These are phyloP conservation scores for Monosporascus ibericus DNA, from an alignment of 2,329 filamentous ascomycete species.

Conservation along the genomic window DNA sequence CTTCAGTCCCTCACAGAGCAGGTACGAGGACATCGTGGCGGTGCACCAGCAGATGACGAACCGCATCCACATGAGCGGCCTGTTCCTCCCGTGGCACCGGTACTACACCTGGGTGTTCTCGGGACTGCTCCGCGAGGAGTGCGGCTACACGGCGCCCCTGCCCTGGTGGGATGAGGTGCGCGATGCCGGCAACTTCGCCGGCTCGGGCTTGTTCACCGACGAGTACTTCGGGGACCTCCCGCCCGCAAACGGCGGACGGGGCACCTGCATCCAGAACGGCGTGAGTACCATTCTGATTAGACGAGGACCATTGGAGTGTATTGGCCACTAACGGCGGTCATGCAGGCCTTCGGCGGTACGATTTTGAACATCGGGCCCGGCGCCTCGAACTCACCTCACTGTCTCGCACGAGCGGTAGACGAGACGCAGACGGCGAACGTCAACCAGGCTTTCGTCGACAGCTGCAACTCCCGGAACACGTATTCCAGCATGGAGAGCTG, in stretches of 20 bases:
- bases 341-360: slow-evolving; percentile 21
- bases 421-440: slow-evolving; percentile 24
- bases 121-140: slow-evolving; percentile 31
- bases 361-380: slow-evolving; percentile 27
- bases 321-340: slow-evolving; percentile 1
- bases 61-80: slow-evolving; percentile 25
- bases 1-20: slow-evolving; percentile 20
- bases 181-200: slow-evolving; percentile 25
- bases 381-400: slow-evolving; percentile 19
- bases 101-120: slow-evolving; percentile 32
- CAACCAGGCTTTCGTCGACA: slow-evolving; percentile 24
- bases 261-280: slow-evolving; percentile 27
- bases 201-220: slow-evolving; percentile 24
- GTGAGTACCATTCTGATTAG: slow-evolving; percentile 14
- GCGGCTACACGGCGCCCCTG: slow-evolving; percentile 28
- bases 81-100: slow-evolving; percentile 35
- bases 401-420: slow-evolving; percentile 28
- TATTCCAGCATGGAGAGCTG: slow-evolving; percentile 27
- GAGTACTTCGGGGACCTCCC: slow-evolving; percentile 24
- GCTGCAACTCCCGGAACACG: slow-evolving; percentile 22
- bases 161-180: slow-evolving; percentile 36
- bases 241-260: slow-evolving; percentile 20
- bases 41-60: slow-evolving; percentile 29
- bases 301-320: not conserved
- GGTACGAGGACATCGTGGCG: slow-evolving; percentile 33